Conservation (phyloP, 1,284 basidiomycete species). For the Sporisorium scitamineum region DNA sequence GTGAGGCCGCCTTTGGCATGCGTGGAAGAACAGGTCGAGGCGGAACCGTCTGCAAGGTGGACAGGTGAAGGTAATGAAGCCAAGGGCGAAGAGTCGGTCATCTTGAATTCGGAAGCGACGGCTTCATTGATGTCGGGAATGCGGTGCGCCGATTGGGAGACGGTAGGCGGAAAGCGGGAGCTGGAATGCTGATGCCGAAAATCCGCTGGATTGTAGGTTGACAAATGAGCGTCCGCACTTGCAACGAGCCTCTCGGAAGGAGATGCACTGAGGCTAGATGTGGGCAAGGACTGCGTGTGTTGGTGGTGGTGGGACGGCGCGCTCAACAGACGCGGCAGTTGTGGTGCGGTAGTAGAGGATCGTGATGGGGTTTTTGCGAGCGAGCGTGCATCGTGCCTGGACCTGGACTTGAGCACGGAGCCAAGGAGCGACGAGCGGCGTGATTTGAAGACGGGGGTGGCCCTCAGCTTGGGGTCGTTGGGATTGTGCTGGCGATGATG, state of each 20-base stretch:
- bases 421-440: conserved; percentile 40
- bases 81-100: conserved; percentile 5
- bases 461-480: conserved; percentile 39
- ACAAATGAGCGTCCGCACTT: not conserved
- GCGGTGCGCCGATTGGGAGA: not conserved
- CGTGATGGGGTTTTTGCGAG: not conserved
- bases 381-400: conserved; percentile 12
- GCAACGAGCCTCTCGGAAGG: not conserved
- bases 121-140: not conserved
- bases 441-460: conserved; percentile 37
- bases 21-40: conserved; percentile 24
- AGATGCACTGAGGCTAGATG: not conserved
- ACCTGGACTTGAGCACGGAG: conserved; percentile 35
- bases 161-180: not conserved
- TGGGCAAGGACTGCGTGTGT: conserved; percentile 10
- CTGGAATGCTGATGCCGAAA: not conserved
- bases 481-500: conserved; percentile 52
- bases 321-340: not conserved
- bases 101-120: not conserved
- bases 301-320: conserved; percentile 13
- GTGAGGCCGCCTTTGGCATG: conserved; percentile 13
- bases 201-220: not conserved
- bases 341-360: not conserved
- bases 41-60: conserved; percentile 8
- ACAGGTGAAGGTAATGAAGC: conserved; percentile 19